Conservation (phyloP, 441 rosid genomes). For the Pelargonium australe region DNA sequence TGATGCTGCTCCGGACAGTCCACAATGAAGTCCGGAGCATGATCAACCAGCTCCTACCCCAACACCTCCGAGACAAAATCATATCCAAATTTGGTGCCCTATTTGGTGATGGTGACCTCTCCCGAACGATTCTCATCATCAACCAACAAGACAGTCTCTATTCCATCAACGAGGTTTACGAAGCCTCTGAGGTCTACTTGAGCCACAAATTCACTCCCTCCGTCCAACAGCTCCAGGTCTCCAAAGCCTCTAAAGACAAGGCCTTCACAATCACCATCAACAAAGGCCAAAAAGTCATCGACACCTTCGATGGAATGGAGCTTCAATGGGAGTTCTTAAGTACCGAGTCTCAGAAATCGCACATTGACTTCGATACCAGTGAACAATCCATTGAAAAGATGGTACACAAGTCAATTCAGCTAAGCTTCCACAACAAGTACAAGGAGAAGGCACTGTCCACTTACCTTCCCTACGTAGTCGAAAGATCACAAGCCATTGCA, state of each 20-base stretch:
- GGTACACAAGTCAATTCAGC: constrained; percentile 40
- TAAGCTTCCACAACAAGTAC: constrained; percentile 43
- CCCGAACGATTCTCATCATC: constrained; percentile 26
- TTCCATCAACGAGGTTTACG: constrained; percentile 40
- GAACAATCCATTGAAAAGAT: constrained; percentile 17
- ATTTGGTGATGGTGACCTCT: not conserved
- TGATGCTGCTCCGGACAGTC: constrained; percentile 48
- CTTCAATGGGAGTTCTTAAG: constrained; percentile 39
- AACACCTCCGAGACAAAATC: constrained; percentile 29
- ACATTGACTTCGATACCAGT: constrained; percentile 18
- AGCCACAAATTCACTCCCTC: constrained; percentile 36
- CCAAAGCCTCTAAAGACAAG: constrained; percentile 34
- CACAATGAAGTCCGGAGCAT: constrained; percentile 33
- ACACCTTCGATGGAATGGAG: constrained; percentile 42
- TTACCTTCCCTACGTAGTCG: constrained; percentile 38
- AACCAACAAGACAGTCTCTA: constrained; percentile 51
- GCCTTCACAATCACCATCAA: constrained; percentile 35
- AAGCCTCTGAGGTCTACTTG: constrained; percentile 47
- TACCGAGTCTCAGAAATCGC: constrained; percentile 25
- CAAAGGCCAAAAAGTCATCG: constrained; percentile 46
- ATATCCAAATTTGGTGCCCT: not conserved
- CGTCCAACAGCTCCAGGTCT: constrained; percentile 39
- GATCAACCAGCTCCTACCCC: constrained; percentile 36
- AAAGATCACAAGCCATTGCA: constrained; percentile 27
- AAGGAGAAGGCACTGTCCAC: constrained; percentile 34